Base-by-base conservation (phyloP, 2,329 filamentous ascomycete species). In the Zymoseptoria pseudotritici region DNA sequence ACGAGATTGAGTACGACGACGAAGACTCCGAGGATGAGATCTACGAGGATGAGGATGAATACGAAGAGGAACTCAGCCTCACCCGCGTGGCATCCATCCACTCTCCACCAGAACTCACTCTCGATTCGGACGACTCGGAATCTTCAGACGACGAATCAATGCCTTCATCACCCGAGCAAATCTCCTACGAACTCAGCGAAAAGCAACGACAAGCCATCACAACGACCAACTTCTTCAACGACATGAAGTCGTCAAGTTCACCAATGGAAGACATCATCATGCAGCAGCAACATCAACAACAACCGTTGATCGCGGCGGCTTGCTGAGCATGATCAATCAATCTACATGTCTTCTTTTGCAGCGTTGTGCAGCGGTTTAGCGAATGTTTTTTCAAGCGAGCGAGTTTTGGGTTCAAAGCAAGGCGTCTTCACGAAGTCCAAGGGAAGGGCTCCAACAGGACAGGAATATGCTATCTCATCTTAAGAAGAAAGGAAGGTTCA, bases 41-140 rank as follows among this genome's bases (percentile, higher is more conserved):
- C 63, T 78, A 77, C 69, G 77, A 79, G 57, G 77, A 78, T 63
- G 73, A 76, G 65, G 75, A 79, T 62, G 75, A 78, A 59, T 73
- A 75, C 49, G 76, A 77, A 58, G 75, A 77, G 58, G 46, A 29
- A 21, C 62, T 60, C 24, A 75, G 77, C 55, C 77, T 81, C 61
- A 76, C 72, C 42, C 77, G 79, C 60, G 74, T 77, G 11, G 69
- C 74, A 57, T 74, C 72, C 22, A 73, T 74, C 67, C 76, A 77
- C 68, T 71, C 70, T 58, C 78, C 78, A 60, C 79, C 79, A 51
- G 78, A 80, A 70, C 78, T 80, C 63, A 74, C 77, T 51, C 75
- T 78, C 71, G 78, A 80, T 63, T 75, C 76, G 49, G 76, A 78
- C 65, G 69, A 70, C 55, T 67, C 65, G 17, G 60, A 62, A 31